Conservation (phyloP, 192 early-diverging fungal species). For the Backusella morwellensis region DNA sequence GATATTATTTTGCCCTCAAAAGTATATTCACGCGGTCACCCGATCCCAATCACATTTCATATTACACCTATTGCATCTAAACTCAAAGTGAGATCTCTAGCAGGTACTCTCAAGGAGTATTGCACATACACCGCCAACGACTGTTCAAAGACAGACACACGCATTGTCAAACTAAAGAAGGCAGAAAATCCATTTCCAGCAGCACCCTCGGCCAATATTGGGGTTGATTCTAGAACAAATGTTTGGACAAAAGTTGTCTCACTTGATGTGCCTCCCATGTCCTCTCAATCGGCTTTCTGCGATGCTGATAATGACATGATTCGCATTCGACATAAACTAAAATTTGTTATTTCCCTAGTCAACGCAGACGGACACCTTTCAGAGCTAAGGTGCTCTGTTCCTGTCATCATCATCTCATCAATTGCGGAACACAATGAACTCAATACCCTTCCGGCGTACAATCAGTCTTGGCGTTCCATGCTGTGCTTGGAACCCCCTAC, state of each 20-base stretch:
- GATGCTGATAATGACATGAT: conserved; percentile 44
- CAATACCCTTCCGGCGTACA: conserved; percentile 29
- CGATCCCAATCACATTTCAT: conserved; percentile 48
- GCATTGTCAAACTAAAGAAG: conserved; percentile 5
- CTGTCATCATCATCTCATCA: conserved; percentile 35
- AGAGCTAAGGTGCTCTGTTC: conserved; percentile 35
- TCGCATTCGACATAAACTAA: conserved; percentile 34
- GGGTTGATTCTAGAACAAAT: neutral
- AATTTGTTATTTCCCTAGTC: conserved; percentile 31
- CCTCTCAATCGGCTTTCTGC: conserved; percentile 14
- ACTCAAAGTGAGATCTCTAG: conserved; percentile 42
- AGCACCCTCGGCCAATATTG: neutral
- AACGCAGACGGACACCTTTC: conserved; percentile 35
- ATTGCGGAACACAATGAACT: conserved; percentile 22
- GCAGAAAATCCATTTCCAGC: neutral
- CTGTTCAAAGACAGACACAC: conserved; percentile 23
- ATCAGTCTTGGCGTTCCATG: conserved; percentile 28
- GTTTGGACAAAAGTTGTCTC: neutral
- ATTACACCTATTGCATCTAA: conserved; percentile 48
- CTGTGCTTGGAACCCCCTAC: neutral
- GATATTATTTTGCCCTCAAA: conserved; percentile 53
- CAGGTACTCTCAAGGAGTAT: conserved; percentile 56
- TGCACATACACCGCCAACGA: conserved; percentile 41
- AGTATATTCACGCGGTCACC: conserved; percentile 49
- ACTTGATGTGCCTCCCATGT: conserved; percentile 20